phyloP scores from a whole-genome alignment of 371 early-diverging fungal genomes.

The Mucor plumbeus region DNA sequence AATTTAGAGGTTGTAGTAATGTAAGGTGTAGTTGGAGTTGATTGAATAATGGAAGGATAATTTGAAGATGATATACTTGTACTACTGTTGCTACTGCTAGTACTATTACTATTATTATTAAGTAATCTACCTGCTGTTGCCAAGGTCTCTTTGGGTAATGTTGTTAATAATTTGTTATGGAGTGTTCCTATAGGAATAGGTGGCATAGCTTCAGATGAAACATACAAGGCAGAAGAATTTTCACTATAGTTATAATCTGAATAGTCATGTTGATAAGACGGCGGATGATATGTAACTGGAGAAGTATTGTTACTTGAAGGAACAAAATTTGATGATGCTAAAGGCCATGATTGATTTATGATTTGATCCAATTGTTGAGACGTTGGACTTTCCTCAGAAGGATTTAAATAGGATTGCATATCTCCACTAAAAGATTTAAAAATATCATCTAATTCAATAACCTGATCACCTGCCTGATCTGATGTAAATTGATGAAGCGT shows the following conservation, averaged over 20 bases:
- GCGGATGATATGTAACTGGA: background rate
- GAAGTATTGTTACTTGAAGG: slow-evolving; percentile 5
- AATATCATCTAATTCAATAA: slow-evolving; percentile 49
- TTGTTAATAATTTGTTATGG: slow-evolving; percentile 38
- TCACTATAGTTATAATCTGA: slow-evolving; percentile 4
- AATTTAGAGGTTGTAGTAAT: slow-evolving; percentile 1
- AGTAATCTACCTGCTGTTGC: slow-evolving; percentile 40
- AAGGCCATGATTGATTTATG: slow-evolving; percentile 18
- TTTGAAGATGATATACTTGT: background rate
- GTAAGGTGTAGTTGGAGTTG: slow-evolving; percentile 29
- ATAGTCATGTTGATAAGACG: slow-evolving; percentile 1
- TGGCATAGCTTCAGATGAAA: slow-evolving; percentile 33
- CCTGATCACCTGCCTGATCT: slow-evolving; percentile 53
- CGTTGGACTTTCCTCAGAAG: slow-evolving; percentile 17
- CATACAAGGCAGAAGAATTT: slow-evolving; percentile 28
- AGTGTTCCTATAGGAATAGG: slow-evolving; percentile 37
- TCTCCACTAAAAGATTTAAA: slow-evolving; percentile 39
- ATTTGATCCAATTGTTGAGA: slow-evolving; percentile 20
- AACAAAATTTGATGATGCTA: slow-evolving; percentile 4
- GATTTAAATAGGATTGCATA: slow-evolving; percentile 25
- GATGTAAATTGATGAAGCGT: slow-evolving; percentile 51
- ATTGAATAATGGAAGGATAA: slow-evolving; percentile 14
- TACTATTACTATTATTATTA: background rate
- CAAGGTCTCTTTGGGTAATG: slow-evolving; percentile 41
- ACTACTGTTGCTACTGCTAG: background rate